Percentiles rank a stretch among this genome's conserved stretches.
Evolutionary conservation across 2,329 filamentous ascomycete genomes (phyloP).

Genomic region (Alternaria atra): DNA sequence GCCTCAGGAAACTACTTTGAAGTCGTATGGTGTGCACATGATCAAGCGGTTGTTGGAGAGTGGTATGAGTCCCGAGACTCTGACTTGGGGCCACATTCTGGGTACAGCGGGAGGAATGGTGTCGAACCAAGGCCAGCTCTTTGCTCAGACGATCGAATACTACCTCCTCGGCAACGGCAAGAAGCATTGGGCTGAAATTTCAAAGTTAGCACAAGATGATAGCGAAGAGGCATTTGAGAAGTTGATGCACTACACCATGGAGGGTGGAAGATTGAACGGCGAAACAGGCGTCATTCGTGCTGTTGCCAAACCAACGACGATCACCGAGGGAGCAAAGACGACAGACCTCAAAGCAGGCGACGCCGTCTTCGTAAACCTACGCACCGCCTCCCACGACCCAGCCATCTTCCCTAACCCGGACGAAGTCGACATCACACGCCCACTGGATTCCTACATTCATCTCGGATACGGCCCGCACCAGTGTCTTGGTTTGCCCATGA

Average conservation of each 20-base stretch:
- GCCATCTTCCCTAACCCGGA: constrained; percentile 54
- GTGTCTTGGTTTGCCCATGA: constrained; percentile 56
- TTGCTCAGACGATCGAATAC: constrained; percentile 66
- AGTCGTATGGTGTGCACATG: constrained; percentile 65
- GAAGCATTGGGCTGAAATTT: constrained; percentile 60
- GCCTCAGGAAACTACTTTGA: constrained; percentile 54
- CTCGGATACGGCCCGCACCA: constrained; percentile 55
- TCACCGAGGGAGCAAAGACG: constrained; percentile 45
- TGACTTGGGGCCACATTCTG: constrained; percentile 67
- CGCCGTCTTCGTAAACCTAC: constrained; percentile 55
- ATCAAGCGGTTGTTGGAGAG: constrained; percentile 62
- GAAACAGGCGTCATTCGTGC: constrained; percentile 55
- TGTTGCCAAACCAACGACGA: constrained; percentile 43
- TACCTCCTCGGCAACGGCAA: constrained; percentile 61
- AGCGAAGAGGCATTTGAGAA: constrained; percentile 56
- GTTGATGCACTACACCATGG: constrained; percentile 61
- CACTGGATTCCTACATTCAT: constrained; percentile 56
- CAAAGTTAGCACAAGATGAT: constrained; percentile 55
- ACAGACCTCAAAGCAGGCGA: constrained; percentile 50
- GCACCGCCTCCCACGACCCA: constrained; percentile 53
- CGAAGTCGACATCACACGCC: constrained; percentile 49
- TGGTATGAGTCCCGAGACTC: constrained; percentile 57
- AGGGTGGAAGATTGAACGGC: constrained; percentile 55
- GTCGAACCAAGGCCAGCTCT: constrained; percentile 66
- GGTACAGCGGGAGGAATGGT: constrained; percentile 65